Evolutionary conservation across 1,284 basidiomycete species (phyloP), one percentile per base, ranked within the genome.

Genomic region (Cutaneotrichosporon spelunceum): DNA sequence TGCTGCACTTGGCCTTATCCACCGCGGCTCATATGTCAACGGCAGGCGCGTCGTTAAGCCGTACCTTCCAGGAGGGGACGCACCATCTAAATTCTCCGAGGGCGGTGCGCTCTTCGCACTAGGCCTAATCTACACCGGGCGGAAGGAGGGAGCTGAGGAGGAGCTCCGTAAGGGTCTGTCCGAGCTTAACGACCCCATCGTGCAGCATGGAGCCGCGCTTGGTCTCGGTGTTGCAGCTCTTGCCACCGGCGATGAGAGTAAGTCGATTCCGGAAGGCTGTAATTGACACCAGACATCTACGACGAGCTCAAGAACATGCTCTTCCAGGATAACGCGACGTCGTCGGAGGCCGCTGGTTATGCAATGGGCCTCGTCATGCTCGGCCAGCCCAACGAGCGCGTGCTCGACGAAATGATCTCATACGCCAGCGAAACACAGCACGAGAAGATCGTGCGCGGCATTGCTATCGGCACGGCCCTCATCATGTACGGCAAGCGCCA

Each of bases 361-460:
- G 90, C 91, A 2, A 96, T 98, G 92, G 94, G 94, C 57, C 82
- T 98, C 57, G 85, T 96, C 73, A 96, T 96, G 93, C 84, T 98
- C 16, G 94, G 92, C 26, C 93, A 91, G 6, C 93, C 86, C 19
- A 87, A 86, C 58, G 82, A 83, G 49, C 87, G 86, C 45, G 86
- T 87, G 54, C 86, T 92, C 24, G 87, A 90, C 26, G 94, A 98
- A 80, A 97, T 96, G 93, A 81, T 96, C 59, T 84, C 88, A 50
- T 98, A 97, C 74, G 92, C 94, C 24, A 85, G 88, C 64, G 94
- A 98, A 75, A 97, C 94, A 1, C 91, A 94, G 72, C 94, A 97
- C 75, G 94, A 98, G 82, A 98, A 97, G 82, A 97, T 97, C 72
- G 96, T 97, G 64, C 87, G 94, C 56, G 92, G 93, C 70, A 83